A percentile compares a stretch with the other conserved stretches of the same genome.
Evolutionary conservation across 1,284 basidiomycete genomes (phyloP).

Genomic region (Boletus sp.): DNA sequence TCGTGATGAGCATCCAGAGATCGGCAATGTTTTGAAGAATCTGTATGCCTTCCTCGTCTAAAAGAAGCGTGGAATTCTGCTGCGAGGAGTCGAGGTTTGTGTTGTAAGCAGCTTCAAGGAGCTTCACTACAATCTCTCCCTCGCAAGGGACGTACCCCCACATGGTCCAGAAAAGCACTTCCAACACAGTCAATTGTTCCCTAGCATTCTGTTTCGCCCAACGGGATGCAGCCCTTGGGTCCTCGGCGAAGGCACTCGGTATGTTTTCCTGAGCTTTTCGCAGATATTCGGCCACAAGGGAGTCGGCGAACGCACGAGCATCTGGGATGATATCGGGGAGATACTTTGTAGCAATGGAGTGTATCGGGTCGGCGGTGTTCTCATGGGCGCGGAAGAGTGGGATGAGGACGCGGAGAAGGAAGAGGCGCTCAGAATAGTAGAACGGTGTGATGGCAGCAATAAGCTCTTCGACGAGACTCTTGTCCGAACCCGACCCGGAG

Average conservation of each 20-base stretch:
- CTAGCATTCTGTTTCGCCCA: constrained; percentile 82
- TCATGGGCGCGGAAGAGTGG: constrained; percentile 68
- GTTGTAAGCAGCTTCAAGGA: constrained; percentile 67
- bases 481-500: constrained; percentile 48
- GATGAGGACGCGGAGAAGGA: constrained; percentile 61
- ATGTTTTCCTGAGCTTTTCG: constrained; percentile 57
- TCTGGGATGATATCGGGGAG: constrained; percentile 67
- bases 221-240: constrained; percentile 63
- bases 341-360: constrained; percentile 55
- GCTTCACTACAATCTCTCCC: constrained; percentile 60
- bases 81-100: constrained; percentile 73
- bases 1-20: constrained; percentile 75
- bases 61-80: constrained; percentile 63
- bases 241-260: constrained; percentile 53
- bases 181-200: constrained; percentile 81
- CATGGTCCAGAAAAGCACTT: constrained; percentile 85
- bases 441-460: constrained; percentile 76
- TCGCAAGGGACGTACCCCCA: constrained; percentile 75
- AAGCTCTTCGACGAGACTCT: constrained; percentile 55
- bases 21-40: constrained; percentile 69
- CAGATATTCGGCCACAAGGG: constrained; percentile 61
- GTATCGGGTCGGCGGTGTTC: constrained; percentile 55
- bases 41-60: constrained; percentile 74
- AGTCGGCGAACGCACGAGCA: constrained; percentile 56
- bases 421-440: constrained; percentile 80